Evolutionary conservation across 1,284 basidiomycete species (phyloP).

Genomic region (Ustilago sp.): DNA sequence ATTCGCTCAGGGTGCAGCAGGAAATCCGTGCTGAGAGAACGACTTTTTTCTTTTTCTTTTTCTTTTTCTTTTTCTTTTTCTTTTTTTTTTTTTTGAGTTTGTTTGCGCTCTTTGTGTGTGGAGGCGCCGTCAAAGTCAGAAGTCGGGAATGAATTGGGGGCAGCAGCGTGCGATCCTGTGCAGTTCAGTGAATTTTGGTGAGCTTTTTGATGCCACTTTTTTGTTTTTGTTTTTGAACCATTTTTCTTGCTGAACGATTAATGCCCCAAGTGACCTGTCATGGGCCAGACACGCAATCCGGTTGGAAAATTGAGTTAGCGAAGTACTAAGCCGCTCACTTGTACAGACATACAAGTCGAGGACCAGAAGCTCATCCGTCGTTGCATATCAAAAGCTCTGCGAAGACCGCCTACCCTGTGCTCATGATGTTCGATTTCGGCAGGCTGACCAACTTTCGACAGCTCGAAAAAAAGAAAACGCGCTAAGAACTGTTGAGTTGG

Average conservation of each 20-base stretch:
- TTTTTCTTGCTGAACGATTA: not conserved
- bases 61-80: too few relatives aligned
- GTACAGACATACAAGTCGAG: too few relatives aligned
- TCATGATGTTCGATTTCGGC: not conserved
- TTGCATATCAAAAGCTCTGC: too few relatives aligned
- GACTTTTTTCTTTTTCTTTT: too few relatives aligned
- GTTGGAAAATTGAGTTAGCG: too few relatives aligned
- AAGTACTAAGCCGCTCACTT: too few relatives aligned
- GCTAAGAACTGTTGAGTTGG: not conserved
- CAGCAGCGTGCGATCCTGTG: not conserved
- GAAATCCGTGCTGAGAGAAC: too few relatives aligned
- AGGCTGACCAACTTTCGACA: slow-evolving; percentile 3
- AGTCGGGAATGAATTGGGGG: not conserved
- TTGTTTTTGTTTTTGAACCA: not conserved
- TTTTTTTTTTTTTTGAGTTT: not conserved
- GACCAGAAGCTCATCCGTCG: too few relatives aligned
- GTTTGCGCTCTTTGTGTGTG: not conserved
- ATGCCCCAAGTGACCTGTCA: too few relatives aligned
- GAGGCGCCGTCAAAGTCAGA: not conserved
- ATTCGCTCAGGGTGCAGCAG: too few relatives aligned
- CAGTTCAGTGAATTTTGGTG: not conserved
- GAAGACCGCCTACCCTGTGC: not conserved
- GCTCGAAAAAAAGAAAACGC: not conserved
- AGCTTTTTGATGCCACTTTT: not conserved
- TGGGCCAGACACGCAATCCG: too few relatives aligned